A percentile compares a stretch with the other conserved stretches of the same genome.
phyloP scores from a whole-genome alignment of 2,329 filamentous ascomycete genomes.

The Claviceps paspali region DNA sequence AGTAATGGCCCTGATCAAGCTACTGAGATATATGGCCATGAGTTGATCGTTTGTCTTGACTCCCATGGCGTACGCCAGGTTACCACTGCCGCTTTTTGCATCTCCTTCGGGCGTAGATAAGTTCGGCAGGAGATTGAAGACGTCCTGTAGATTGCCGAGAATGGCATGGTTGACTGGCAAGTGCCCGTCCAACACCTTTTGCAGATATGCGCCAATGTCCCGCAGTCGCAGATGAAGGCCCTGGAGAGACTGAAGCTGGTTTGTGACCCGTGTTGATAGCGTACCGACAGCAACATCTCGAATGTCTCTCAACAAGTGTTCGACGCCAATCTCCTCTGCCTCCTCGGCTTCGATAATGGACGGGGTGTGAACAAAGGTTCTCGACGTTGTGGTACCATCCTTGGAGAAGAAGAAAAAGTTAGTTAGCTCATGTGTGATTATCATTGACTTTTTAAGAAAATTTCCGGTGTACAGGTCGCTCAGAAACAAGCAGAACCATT shows the following conservation, averaged over 20 bases:
- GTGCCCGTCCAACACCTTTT: slow-evolving; percentile 86
- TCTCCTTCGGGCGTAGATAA: slow-evolving; percentile 68
- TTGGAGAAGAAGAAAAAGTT: no score
- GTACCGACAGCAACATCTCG: slow-evolving; percentile 95
- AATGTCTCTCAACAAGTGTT: slow-evolving; percentile 94
- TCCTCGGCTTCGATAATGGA: slow-evolving; percentile 98
- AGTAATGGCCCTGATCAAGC: slow-evolving; percentile 91
- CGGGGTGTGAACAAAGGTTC: slow-evolving; percentile 96
- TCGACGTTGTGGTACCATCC: slow-evolving; percentile 93
- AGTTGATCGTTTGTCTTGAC: slow-evolving; percentile 99
- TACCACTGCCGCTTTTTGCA: slow-evolving; percentile 53
- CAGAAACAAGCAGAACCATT: no score
- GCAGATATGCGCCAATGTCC: slow-evolving; percentile 88
- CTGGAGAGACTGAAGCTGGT: slow-evolving; percentile 93
- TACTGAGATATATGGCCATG: slow-evolving; percentile 95
- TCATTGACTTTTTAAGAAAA: no score
- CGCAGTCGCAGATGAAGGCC: slow-evolving; percentile 86
- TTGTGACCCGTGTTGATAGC: slow-evolving; percentile 89
- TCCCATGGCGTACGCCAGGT: slow-evolving; percentile 91
- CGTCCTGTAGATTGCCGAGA: slow-evolving; percentile 93
- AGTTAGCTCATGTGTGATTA: no score
- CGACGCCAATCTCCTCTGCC: slow-evolving; percentile 96
- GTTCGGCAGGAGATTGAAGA: slow-evolving; percentile 96
- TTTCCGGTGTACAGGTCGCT: background rate
- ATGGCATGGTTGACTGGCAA: slow-evolving; percentile 96